phyloP scores from a whole-genome alignment of 148 eudicot species.

The Camellia sinensis region DNA sequence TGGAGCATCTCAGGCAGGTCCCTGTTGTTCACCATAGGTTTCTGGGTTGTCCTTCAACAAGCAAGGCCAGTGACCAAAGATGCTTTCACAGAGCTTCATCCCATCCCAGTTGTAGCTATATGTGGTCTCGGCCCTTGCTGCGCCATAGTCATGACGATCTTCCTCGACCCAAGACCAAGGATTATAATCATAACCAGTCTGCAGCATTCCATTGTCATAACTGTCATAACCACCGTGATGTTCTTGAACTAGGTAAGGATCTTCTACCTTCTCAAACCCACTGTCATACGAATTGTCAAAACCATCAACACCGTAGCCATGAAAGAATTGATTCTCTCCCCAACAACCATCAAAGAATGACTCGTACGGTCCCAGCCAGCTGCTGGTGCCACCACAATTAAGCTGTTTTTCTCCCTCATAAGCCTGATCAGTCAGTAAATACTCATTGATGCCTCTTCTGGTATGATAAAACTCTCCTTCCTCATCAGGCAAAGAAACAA shows the following conservation, averaged over 20 bases:
- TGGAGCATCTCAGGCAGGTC: not conserved
- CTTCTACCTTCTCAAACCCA: not conserved
- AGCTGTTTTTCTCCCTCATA: not conserved
- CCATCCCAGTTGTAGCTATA: not conserved
- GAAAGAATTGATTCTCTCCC: slow-evolving; percentile 11
- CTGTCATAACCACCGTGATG: not conserved
- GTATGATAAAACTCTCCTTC: not conserved
- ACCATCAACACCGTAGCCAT: not conserved
- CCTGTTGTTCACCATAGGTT: not conserved
- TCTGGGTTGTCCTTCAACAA: not conserved
- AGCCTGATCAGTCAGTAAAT: not conserved
- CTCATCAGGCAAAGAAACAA: not conserved
- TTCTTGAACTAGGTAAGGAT: not conserved
- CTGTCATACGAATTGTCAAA: not conserved
- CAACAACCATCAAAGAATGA: slow-evolving; percentile 5
- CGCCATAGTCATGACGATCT: not conserved
- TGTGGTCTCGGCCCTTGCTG: not conserved
- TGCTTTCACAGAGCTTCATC: slow-evolving; percentile 14
- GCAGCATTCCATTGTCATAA: not conserved
- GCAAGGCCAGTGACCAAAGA: slow-evolving; percentile 20
- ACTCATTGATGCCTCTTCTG: too few relatives aligned
- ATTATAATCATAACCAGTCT: not conserved
- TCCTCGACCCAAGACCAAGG: not conserved
- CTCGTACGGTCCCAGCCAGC: not conserved
- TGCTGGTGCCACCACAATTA: not conserved